These are phyloP conservation scores for Saccharomycopsis sp. DNA, from an alignment of 805 yeast genomes.

Conservation along the genomic window DNA sequence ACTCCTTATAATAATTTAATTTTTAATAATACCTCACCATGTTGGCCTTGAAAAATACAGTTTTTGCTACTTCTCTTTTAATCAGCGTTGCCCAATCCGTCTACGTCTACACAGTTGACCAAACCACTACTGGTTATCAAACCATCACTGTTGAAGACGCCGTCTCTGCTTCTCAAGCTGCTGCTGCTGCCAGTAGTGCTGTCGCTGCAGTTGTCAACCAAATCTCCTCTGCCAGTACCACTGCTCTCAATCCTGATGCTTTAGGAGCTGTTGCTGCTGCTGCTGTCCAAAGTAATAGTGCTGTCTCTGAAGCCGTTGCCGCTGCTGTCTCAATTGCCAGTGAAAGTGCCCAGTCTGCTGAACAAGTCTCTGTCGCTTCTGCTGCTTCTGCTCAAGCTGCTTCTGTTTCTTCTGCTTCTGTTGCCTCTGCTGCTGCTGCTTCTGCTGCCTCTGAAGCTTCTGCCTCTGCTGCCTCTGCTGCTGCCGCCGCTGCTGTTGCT, in stretches of 20 bases:
- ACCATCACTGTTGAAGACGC: slow-evolving; percentile 11
- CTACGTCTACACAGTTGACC: slow-evolving; percentile 16
- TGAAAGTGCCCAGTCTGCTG: too few species aligned
- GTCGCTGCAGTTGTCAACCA: slow-evolving; percentile 14
- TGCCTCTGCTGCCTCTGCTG: slow-evolving; percentile 3
- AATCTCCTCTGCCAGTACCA: slow-evolving; percentile 19
- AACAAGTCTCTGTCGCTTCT: too few species aligned
- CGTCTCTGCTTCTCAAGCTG: slow-evolving; percentile 17
- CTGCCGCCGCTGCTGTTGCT: slow-evolving; percentile 21
- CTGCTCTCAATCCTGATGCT: slow-evolving; percentile 10
- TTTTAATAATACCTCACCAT: too few species aligned
- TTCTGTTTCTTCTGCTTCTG: slow-evolving; percentile 23
- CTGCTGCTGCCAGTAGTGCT: slow-evolving; percentile 20
- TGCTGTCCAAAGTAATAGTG: neutral
- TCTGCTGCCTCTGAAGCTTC: slow-evolving; percentile 20
- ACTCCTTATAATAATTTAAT: too few species aligned
- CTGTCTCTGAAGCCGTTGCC: slow-evolving; percentile 19
- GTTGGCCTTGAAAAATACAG: too few species aligned
- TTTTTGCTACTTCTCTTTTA: too few species aligned
- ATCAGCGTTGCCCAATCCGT: too few species aligned
- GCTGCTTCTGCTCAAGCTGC: slow-evolving; percentile 19
- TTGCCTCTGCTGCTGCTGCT: slow-evolving; percentile 22
- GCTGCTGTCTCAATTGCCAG: slow-evolving; percentile 23
- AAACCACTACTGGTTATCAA: slow-evolving; percentile 22
- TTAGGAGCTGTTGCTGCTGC: slow-evolving; percentile 6